Conservation (phyloP, 2,329 filamentous ascomycete species). For the Clarireedia paspali region DNA sequence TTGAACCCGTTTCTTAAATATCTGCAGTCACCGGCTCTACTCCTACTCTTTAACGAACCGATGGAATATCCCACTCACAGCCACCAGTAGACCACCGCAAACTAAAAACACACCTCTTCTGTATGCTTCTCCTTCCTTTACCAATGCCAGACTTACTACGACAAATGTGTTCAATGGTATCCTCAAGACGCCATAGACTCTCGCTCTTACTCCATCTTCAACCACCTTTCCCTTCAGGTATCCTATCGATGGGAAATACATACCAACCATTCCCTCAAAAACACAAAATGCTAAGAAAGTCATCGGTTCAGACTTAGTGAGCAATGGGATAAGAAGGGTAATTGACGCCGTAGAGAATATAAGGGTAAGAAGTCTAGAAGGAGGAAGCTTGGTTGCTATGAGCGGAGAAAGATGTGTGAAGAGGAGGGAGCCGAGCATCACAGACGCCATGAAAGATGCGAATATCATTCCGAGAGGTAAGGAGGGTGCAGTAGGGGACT, state of each 20-base stretch:
- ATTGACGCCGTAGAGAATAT: conserved; percentile 33
- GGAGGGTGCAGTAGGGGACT: conserved; percentile 37
- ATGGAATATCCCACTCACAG: conserved; percentile 22
- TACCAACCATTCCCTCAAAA: conserved; percentile 48
- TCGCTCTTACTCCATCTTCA: conserved; percentile 45
- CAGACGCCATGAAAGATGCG: conserved; percentile 50
- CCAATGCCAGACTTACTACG: conserved; percentile 39
- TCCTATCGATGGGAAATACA: conserved; percentile 50
- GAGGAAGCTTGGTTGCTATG: conserved; percentile 19
- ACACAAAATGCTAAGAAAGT: conserved; percentile 50
- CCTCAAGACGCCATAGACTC: conserved; percentile 49
- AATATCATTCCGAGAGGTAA: conserved; percentile 45
- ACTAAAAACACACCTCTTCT: conserved; percentile 27
- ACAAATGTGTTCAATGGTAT: conserved; percentile 53
- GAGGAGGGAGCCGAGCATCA: conserved; percentile 49
- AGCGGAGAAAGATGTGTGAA: conserved; percentile 36
- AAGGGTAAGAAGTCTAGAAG: conserved; percentile 30
- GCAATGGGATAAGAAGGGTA: conserved; percentile 35
- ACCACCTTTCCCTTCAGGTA: conserved; percentile 46
- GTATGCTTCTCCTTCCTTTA: conserved; percentile 34
- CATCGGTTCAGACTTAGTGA: conserved; percentile 35
- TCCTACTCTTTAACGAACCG: not conserved
- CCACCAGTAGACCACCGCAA: conserved; percentile 26
- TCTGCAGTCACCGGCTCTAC: not conserved
- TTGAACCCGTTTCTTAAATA: too few species aligned